Evolutionary conservation across 2,329 filamentous ascomycete species (phyloP).

Genomic region (Verticillium tricorpus): DNA sequence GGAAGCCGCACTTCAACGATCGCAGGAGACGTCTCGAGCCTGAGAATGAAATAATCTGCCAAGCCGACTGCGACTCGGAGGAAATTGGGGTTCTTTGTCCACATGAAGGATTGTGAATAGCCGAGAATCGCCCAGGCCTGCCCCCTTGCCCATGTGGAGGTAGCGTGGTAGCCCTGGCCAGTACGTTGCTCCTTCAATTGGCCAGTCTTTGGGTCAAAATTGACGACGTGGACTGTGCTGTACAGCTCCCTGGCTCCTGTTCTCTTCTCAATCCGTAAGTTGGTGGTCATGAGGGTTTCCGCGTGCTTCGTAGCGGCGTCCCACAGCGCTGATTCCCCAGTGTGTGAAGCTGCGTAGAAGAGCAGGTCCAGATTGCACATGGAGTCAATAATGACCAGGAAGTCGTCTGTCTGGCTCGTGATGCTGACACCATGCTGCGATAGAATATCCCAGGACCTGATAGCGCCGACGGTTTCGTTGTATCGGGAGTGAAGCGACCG

Average conservation of each 20-base stretch:
- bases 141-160: conserved; percentile 46
- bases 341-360: conserved; percentile 28
- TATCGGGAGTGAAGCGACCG: conserved; percentile 37
- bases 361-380: conserved; percentile 35
- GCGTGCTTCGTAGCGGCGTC: conserved; percentile 33
- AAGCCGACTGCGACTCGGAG: conserved; percentile 38
- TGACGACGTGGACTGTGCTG: conserved; percentile 42
- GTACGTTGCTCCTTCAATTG: conserved; percentile 39
- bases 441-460: conserved; percentile 42
- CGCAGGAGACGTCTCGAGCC: conserved; percentile 28
- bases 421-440: conserved; percentile 24
- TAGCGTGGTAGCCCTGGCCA: conserved; percentile 40
- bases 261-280: conserved; percentile 31
- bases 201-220: conserved; percentile 40
- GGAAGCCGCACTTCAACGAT: conserved; percentile 19
- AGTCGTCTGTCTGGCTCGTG: conserved; percentile 25
- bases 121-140: conserved; percentile 49
- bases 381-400: conserved; percentile 37
- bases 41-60: conserved; percentile 43
- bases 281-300: conserved; percentile 29
- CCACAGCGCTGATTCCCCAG: conserved; percentile 18
- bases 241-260: conserved; percentile 17
- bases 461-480: conserved; percentile 36
- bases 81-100: conserved; percentile 40
- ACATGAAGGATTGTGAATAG: conserved; percentile 43